Conservation (phyloP, 306 rosid genomes). For the Lablab purpureus region DNA sequence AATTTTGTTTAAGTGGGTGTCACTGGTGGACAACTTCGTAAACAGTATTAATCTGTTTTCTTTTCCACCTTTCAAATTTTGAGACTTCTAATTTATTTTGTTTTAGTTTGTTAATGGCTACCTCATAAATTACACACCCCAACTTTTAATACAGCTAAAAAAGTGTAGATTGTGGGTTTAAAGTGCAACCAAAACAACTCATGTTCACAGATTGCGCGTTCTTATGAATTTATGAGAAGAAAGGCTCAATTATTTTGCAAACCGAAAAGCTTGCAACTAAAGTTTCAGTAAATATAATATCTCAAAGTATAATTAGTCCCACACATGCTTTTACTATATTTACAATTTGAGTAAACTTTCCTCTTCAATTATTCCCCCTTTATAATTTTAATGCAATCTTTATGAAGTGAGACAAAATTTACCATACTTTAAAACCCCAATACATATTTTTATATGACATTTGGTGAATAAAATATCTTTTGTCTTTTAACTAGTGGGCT, state of each 20-base stretch:
- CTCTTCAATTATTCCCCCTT: background rate
- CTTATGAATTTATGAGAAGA: background rate
- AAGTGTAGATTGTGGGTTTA: background rate
- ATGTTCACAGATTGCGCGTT: background rate
- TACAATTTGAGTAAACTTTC: constrained; percentile 14
- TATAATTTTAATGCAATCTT: constrained; percentile 17
- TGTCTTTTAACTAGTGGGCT: constrained; percentile 51
- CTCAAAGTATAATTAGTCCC: constrained; percentile 5
- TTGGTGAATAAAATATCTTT: constrained; percentile 23
- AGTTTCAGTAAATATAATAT: constrained; percentile 1
- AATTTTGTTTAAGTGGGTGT: constrained; percentile 45
- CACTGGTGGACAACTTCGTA: constrained; percentile 23
- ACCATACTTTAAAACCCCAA: background rate
- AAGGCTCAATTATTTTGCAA: constrained; percentile 10
- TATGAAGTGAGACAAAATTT: constrained; percentile 17
- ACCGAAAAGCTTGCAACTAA: background rate
- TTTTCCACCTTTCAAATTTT: constrained; percentile 35
- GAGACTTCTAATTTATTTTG: constrained; percentile 3
- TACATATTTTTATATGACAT: background rate
- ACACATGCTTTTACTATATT: constrained; percentile 8
- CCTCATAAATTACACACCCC: constrained; percentile 14
- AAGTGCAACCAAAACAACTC: background rate
- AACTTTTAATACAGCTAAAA: background rate
- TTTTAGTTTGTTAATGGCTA: constrained; percentile 3
- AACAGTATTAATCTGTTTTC: constrained; percentile 15